phyloP scores from a whole-genome alignment of 2,329 filamentous ascomycete species.

The Penicillium sp. region DNA sequence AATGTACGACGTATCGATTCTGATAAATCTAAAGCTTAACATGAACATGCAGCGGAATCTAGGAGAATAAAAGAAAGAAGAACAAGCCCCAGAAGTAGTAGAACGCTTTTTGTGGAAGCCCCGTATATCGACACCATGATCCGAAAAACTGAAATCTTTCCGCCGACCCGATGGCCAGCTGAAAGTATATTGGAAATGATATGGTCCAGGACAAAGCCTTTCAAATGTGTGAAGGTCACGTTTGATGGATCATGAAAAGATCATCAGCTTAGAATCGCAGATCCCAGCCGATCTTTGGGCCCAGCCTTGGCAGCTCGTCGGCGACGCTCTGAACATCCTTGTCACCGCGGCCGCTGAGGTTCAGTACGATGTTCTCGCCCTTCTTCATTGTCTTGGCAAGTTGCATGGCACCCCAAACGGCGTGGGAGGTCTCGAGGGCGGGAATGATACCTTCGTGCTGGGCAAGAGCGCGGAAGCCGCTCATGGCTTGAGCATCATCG shows the following conservation, averaged over 20 bases:
- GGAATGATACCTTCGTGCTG: constrained; percentile 96
- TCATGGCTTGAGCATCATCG: constrained; percentile 86
- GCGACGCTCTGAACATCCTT: constrained; percentile 99
- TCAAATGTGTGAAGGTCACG: not conserved
- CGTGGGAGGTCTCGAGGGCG: constrained; percentile 89
- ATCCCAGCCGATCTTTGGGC: constrained; percentile 79
- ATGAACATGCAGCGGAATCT: not conserved
- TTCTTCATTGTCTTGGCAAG: constrained; percentile 89
- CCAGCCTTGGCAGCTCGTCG: constrained; percentile 83
- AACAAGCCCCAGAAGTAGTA: not conserved
- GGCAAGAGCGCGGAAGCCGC: constrained; percentile 78
- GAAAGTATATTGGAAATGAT: not conserved
- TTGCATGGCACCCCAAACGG: constrained; percentile 83
- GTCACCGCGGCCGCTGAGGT: constrained; percentile 87
- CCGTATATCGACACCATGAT: not conserved
- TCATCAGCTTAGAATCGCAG: constrained; percentile 49
- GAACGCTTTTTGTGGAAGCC: constrained; percentile 8
- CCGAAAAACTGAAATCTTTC: not conserved
- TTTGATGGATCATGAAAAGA: not conserved
- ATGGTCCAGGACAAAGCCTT: not conserved
- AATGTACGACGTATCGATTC: not conserved
- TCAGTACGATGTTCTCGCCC: constrained; percentile 88
- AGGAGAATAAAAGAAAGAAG: not conserved
- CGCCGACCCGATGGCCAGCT: not conserved
- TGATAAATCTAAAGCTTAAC: not conserved